Evolutionary conservation across 331 rosid species (phyloP).

Genomic region (Phaseolus coccineus): DNA sequence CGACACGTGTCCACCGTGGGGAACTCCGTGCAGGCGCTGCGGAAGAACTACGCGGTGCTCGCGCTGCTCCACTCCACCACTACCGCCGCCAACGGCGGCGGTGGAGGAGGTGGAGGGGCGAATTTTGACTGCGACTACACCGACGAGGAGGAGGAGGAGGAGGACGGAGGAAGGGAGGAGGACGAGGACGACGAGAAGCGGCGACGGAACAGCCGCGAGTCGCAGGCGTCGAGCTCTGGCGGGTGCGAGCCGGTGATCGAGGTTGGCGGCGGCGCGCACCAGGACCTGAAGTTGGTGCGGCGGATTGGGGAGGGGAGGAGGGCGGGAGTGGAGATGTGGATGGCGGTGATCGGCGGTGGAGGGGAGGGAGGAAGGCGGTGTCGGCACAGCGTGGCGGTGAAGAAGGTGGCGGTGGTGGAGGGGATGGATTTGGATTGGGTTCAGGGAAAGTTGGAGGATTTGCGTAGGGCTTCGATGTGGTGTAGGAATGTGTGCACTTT

Average conservation of each 20-base stretch:
- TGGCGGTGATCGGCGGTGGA: conserved; percentile 66
- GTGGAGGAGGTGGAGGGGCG: neutral
- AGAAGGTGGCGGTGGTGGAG: conserved; percentile 71
- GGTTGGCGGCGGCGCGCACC: conserved; percentile 79
- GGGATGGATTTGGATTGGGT: conserved; percentile 88
- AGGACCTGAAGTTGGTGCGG: conserved; percentile 72
- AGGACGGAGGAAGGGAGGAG: conserved; percentile 46
- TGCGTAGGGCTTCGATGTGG: conserved; percentile 97
- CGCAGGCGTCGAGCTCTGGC: conserved; percentile 73
- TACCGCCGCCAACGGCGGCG: conserved; percentile 2
- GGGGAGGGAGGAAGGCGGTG: conserved; percentile 57
- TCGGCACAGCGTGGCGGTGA: conserved; percentile 80
- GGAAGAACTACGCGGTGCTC: conserved; percentile 89
- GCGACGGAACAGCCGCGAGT: conserved; percentile 63
- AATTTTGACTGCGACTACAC: conserved; percentile 70
- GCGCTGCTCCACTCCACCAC: conserved; percentile 74
- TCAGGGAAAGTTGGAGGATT: conserved; percentile 73
- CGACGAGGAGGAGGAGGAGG: conserved; percentile 74
- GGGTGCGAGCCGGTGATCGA: conserved; percentile 93
- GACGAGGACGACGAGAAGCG: conserved; percentile 55
- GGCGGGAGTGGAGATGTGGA: conserved; percentile 87
- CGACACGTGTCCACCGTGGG: conserved; percentile 94
- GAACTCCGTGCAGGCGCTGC: conserved; percentile 82
- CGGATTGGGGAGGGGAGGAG: conserved; percentile 82
- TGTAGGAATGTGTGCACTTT: conserved; percentile 93